Percentiles rank a stretch among this genome's conserved stretches.
Evolutionary conservation across 2,329 filamentous ascomycete species (phyloP).

Genomic region (Colletotrichum salicis): DNA sequence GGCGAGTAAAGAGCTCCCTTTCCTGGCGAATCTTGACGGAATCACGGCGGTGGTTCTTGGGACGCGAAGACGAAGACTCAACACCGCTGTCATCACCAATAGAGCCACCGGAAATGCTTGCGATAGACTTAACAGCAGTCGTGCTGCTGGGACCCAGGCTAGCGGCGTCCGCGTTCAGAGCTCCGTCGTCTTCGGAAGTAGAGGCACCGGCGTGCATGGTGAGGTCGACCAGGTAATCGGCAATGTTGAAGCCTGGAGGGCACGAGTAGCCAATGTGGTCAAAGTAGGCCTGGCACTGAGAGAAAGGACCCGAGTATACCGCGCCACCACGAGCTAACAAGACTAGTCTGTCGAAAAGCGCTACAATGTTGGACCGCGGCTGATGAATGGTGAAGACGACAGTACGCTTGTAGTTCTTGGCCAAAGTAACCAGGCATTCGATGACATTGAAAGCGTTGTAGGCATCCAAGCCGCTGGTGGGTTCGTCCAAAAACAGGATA

Average conservation of each 20-base stretch:
- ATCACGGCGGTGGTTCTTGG: constrained; percentile 76
- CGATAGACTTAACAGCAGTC: constrained; percentile 88
- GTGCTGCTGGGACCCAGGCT: constrained; percentile 87
- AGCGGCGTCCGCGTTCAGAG: constrained; percentile 63
- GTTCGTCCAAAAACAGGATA: constrained; percentile 96
- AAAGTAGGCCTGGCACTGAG: constrained; percentile 90
- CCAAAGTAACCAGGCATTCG: constrained; percentile 92
- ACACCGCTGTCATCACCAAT: constrained; percentile 74
- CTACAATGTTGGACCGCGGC: constrained; percentile 96
- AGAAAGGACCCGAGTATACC: constrained; percentile 93
- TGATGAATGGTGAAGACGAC: constrained; percentile 99
- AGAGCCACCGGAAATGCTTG: constrained; percentile 82
- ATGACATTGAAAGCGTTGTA: constrained; percentile 99
- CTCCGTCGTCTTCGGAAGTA: constrained; percentile 68
- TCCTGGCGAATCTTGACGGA: constrained; percentile 90
- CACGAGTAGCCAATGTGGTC: constrained; percentile 92
- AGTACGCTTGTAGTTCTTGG: constrained; percentile 96
- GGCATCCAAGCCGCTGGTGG: constrained; percentile 93
- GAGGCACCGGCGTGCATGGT: constrained; percentile 90
- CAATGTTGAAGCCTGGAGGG: constrained; percentile 97
- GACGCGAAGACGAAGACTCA: constrained; percentile 71
- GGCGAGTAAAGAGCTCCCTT: constrained; percentile 87
- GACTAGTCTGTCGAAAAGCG: constrained; percentile 93
- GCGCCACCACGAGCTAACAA: constrained; percentile 88
- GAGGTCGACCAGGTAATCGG: constrained; percentile 95